A percentile compares a stretch with the other conserved stretches of the same genome.
phyloP scores from a whole-genome alignment of 345 rosid species.

The Jatropha curcas region DNA sequence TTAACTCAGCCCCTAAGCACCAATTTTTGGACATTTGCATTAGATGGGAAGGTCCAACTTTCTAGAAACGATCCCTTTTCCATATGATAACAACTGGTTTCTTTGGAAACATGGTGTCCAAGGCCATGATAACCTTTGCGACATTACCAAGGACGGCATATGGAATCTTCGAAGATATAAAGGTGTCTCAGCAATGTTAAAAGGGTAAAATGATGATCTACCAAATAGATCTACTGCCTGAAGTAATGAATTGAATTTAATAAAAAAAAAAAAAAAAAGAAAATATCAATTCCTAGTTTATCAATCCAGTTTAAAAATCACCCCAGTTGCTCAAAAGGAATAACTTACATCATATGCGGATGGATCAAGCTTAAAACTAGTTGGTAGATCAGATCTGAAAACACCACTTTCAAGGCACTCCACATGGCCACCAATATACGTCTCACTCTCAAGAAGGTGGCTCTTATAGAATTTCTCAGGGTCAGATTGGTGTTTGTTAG shows the following conservation, averaged over 20 bases:
- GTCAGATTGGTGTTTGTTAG: slow-evolving; percentile 93
- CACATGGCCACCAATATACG: slow-evolving; percentile 96
- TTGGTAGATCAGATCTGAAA: slow-evolving; percentile 93
- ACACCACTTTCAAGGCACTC: slow-evolving; percentile 99
- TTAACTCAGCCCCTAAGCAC: neutral
- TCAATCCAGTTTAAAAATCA: neutral
- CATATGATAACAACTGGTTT: neutral
- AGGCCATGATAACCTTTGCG: neutral
- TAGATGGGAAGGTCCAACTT: neutral
- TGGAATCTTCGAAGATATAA: neutral
- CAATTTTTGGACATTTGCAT: neutral
- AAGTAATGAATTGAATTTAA: neutral
- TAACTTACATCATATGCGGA: slow-evolving; percentile 70
- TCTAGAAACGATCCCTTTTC: neutral
- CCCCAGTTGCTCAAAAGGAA: neutral
- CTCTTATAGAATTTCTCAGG: slow-evolving; percentile 74
- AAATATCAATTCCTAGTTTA: neutral
- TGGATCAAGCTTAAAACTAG: slow-evolving; percentile 84
- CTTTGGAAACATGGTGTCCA: neutral
- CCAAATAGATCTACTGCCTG: neutral
- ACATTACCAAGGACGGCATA: neutral
- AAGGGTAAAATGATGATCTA: neutral
- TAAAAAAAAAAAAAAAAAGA: neutral
- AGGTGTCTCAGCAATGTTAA: neutral
- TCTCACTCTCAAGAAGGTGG: slow-evolving; percentile 96